Conservation (phyloP, 2,329 filamentous ascomycete species). For the Alternaria arborescens region DNA sequence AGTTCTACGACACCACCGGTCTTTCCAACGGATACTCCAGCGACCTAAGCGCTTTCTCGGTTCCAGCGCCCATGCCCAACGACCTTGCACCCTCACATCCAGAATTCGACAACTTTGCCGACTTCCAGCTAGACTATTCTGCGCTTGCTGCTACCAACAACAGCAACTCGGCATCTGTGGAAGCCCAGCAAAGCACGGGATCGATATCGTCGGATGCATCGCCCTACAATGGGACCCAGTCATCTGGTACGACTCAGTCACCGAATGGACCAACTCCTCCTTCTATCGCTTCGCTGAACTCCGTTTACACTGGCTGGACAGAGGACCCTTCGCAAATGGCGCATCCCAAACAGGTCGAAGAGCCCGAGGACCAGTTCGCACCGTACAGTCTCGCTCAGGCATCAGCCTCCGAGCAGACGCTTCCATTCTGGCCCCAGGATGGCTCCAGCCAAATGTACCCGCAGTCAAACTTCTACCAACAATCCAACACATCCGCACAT, state of each 20-base stretch:
- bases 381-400: constrained; percentile 43
- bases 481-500: constrained; percentile 48
- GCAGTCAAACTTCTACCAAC: constrained; percentile 47
- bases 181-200: constrained; percentile 42
- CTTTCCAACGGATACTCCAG: constrained; percentile 32
- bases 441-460: constrained; percentile 33
- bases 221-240: constrained; percentile 47
- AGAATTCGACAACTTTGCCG: constrained; percentile 35
- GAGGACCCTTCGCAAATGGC: constrained; percentile 38
- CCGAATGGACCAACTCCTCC: constrained; percentile 43
- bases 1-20: constrained; percentile 35
- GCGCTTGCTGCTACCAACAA: constrained; percentile 33
- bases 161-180: constrained; percentile 32
- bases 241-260: constrained; percentile 42
- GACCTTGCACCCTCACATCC: constrained; percentile 34
- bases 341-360: constrained; percentile 35
- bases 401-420: constrained; percentile 43
- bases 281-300: constrained; percentile 48
- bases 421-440: constrained; percentile 41
- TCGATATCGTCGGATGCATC: constrained; percentile 47
- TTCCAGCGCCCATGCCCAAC: constrained; percentile 33
- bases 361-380: constrained; percentile 42
- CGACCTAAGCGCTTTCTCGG: constrained; percentile 34
- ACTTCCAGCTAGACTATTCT: constrained; percentile 39
- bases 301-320: constrained; percentile 50